phyloP scores from a whole-genome alignment of 2,329 filamentous ascomycete species.

The Metarhizium album region DNA sequence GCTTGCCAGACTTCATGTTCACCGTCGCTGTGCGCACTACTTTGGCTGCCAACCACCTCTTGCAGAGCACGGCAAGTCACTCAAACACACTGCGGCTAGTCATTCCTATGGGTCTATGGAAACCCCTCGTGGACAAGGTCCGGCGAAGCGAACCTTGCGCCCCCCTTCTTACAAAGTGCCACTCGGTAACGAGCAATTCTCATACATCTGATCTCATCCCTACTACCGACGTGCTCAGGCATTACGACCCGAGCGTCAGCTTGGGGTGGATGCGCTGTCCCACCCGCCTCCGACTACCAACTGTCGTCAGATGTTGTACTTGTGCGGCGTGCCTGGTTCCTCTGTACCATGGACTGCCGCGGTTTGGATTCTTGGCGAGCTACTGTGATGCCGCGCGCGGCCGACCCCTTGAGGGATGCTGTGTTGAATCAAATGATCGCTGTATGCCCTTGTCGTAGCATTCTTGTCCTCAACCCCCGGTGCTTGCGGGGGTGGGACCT shows the following conservation, averaged over 20 bases:
- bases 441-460: not conserved
- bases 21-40: too few relatives aligned
- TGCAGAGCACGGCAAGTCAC: not conserved
- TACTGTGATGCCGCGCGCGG: constrained; percentile 4
- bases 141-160: not conserved
- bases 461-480: constrained; percentile 7
- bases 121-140: not conserved
- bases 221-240: not conserved
- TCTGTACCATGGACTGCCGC: not conserved
- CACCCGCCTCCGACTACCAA: not conserved
- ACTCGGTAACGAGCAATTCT: not conserved
- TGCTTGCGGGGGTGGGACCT: constrained; percentile 5
- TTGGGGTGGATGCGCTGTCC: not conserved
- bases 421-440: constrained; percentile 3
- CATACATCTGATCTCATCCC: not conserved
- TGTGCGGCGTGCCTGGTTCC: not conserved
- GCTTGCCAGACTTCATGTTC: too few relatives aligned
- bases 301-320: not conserved
- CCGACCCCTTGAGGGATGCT: not conserved
- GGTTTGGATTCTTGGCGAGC: constrained; percentile 7
- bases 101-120: not conserved
- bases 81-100: not conserved
- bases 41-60: too few relatives aligned
- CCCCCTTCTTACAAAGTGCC: not conserved
- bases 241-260: not conserved